Evolutionary conservation across 2,329 filamentous ascomycete genomes (phyloP).

Genomic region (Trichoderma polysporum): DNA sequence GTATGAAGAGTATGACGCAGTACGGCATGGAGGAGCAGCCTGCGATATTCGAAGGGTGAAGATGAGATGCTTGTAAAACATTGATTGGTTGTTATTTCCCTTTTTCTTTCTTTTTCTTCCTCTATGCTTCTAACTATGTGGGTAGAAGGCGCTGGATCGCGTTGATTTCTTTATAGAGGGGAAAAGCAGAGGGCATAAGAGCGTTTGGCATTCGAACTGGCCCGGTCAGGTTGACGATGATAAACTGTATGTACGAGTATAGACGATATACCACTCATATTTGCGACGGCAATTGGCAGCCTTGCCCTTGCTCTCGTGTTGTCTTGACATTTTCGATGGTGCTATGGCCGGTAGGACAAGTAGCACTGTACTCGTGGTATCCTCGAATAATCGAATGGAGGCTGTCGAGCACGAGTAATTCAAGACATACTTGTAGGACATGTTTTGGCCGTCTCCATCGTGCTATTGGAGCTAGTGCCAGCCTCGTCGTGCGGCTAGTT

Average conservation of each 20-base stretch:
- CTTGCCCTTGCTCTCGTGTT: too few relatives aligned
- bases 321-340: background rate
- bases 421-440: background rate
- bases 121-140: background rate
- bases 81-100: background rate
- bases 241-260: slow-evolving; percentile 7
- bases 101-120: background rate
- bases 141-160: slow-evolving; percentile 15
- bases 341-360: background rate
- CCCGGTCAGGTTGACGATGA: background rate
- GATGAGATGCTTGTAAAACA: background rate
- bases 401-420: slow-evolving; percentile 9
- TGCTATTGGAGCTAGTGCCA: slow-evolving; percentile 7
- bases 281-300: background rate
- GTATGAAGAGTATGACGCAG: slow-evolving; percentile 83
- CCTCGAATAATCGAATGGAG: background rate
- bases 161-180: slow-evolving; percentile 11
- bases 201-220: background rate
- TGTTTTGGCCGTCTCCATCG: background rate
- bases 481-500: slow-evolving; percentile 3
- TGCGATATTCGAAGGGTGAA: slow-evolving; percentile 78
- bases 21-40: slow-evolving; percentile 91
- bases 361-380: background rate
- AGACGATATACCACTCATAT: slow-evolving; percentile 18
- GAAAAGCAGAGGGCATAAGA: slow-evolving; percentile 2